These are phyloP conservation scores for Zygosaccharomyces rouxii DNA, from an alignment of 805 yeast genomes.

Conservation along the genomic window DNA sequence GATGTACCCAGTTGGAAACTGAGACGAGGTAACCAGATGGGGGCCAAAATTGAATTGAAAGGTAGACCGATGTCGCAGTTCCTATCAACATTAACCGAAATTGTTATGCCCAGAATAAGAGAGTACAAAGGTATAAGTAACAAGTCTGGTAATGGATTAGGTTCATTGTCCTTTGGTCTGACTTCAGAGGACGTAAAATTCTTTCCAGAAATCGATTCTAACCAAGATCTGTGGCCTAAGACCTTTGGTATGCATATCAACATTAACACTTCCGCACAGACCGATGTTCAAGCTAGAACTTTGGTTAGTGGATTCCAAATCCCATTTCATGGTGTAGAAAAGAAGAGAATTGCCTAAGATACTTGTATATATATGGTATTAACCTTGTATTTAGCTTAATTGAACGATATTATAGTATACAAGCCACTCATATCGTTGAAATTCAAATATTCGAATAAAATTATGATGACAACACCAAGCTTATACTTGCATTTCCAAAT, in stretches of 20 bases:
- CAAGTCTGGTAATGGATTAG: conserved; percentile 76
- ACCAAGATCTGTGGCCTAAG: conserved; percentile 83
- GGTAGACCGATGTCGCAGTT: conserved; percentile 88
- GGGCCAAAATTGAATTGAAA: conserved; percentile 71
- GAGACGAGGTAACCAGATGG: conserved; percentile 85
- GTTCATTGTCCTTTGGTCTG: conserved; percentile 82
- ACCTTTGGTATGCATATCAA: conserved; percentile 84
- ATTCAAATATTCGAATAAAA: neutral
- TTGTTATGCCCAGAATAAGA: conserved; percentile 90
- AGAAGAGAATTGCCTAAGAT: conserved; percentile 3
- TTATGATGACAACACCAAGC: neutral
- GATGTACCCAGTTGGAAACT: conserved; percentile 84
- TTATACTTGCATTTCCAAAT: neutral
- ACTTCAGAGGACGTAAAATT: conserved; percentile 67
- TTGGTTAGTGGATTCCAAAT: conserved; percentile 76
- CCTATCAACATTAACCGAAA: conserved; percentile 76
- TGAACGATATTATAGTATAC: neutral
- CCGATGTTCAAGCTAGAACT: conserved; percentile 84
- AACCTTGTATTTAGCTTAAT: conserved; percentile 1
- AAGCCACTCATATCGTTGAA: neutral
- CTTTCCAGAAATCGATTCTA: conserved; percentile 92
- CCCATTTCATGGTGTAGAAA: conserved; percentile 55
- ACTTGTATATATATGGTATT: conserved; percentile 1
- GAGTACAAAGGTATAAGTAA: conserved; percentile 76
- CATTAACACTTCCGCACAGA: conserved; percentile 82